phyloP scores from a whole-genome alignment of 2,329 filamentous ascomycete species.

The Sporothrix protearum region DNA sequence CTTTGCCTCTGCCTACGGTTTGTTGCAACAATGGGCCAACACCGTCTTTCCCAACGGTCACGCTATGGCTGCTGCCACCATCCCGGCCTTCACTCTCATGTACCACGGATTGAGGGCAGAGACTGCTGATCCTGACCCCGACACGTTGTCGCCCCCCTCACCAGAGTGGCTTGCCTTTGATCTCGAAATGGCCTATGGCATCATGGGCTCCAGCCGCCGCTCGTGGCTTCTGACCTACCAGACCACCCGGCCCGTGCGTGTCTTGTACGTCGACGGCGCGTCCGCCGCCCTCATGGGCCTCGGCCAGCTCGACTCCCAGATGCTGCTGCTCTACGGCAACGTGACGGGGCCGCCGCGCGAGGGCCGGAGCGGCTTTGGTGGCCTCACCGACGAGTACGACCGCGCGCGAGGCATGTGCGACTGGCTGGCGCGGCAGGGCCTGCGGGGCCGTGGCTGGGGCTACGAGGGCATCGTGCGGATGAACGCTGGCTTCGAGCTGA shows the following conservation, averaged over 20 bases:
- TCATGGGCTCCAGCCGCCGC: constrained; percentile 45
- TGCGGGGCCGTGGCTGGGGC: constrained; percentile 47
- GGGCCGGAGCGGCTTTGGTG: constrained; percentile 20
- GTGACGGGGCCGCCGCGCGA: constrained; percentile 37
- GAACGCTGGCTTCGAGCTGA: constrained; percentile 51
- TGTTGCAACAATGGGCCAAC: constrained; percentile 50
- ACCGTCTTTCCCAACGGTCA: constrained; percentile 51
- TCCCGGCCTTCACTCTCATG: constrained; percentile 46
- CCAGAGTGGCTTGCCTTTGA: constrained; percentile 54
- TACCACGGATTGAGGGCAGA: constrained; percentile 44
- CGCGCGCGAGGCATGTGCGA: constrained; percentile 47
- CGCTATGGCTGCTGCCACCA: constrained; percentile 44
- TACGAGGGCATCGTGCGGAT: constrained; percentile 50
- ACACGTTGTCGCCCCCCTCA: constrained; percentile 41
- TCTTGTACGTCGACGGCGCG: constrained; percentile 51
- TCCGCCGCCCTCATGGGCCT: constrained; percentile 46
- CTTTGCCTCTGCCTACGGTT: constrained; percentile 45
- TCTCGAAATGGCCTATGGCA: constrained; percentile 52
- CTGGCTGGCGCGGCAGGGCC: constrained; percentile 41
- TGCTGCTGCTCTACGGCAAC: constrained; percentile 49
- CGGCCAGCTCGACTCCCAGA: constrained; percentile 48
- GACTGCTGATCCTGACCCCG: constrained; percentile 23
- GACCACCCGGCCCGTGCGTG: constrained; percentile 41
- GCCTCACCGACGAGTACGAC: constrained; percentile 45
- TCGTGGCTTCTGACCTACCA: constrained; percentile 49